phyloP scores from a whole-genome alignment of 305 asterid genomes.

The Withania somnifera region DNA sequence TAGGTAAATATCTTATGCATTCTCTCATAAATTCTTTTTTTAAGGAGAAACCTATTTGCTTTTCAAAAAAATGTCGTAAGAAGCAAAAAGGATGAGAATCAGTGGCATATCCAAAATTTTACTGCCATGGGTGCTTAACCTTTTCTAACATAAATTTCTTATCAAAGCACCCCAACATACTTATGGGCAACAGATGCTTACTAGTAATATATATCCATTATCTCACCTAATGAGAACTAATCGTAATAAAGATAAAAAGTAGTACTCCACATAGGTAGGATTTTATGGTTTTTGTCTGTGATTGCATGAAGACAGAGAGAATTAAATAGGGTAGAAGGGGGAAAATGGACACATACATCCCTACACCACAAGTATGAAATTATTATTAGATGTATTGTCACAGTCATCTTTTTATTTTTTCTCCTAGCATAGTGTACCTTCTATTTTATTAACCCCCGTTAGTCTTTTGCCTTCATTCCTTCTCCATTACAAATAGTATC shows the following conservation, averaged over 20 bases:
- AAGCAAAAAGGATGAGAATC: not conserved
- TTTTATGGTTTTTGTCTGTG: not conserved
- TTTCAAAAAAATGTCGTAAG: no score
- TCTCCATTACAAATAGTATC: constrained; percentile 53
- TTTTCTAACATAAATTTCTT: no score
- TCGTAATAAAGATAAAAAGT: not conserved
- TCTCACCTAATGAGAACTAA: no score
- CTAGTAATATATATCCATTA: no score
- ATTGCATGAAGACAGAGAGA: constrained; percentile 19
- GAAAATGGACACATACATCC: constrained; percentile 15
- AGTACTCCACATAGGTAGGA: not conserved
- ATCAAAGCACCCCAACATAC: no score
- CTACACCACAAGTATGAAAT: constrained; percentile 23
- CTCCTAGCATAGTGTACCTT: constrained; percentile 46
- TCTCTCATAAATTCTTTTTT: no score
- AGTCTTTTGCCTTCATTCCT: constrained; percentile 64
- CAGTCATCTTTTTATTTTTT: constrained; percentile 33
- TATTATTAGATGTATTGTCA: constrained; percentile 25
- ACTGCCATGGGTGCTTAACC: no score
- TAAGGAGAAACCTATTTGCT: no score
- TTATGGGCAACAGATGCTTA: no score
- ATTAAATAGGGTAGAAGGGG: constrained; percentile 16
- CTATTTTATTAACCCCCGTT: constrained; percentile 43
- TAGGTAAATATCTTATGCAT: no score
- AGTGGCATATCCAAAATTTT: no score